Evolutionary conservation across 2,329 filamentous ascomycete species (phyloP), one percentile per base, ranked within the genome.

Genomic region (Cercospora zeina): DNA sequence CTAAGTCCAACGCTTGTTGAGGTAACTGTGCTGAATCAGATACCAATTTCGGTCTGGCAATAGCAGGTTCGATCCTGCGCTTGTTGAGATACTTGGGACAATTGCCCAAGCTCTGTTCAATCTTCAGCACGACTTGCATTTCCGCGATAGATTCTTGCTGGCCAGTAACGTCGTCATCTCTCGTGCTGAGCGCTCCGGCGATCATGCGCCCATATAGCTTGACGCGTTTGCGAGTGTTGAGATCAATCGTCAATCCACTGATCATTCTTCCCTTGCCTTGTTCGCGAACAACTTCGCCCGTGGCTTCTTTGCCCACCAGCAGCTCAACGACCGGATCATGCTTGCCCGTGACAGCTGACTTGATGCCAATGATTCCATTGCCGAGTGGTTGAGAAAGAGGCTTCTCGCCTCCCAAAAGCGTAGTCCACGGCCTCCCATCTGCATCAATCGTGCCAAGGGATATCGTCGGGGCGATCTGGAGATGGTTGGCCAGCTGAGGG

Each of bases 81-180:
- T 85, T 85, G 74, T 93, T 95, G 34, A 96, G 73, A 69, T 96
- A 96, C 75, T 96, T 96, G 1, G 91, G 91, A 69, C 91, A 96
- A 69, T 95, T 96, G 0, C 90, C 85, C 8, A 96, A 71, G 67
- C 86, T 89, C 74, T 90, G 87, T 33, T 88, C 83, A 60, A 96
- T 85, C 42, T 83, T 82, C 49, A 91, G 79, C 13, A 88, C 86
- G 36, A 93, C 77, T 67, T 87, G 84, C 1, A 83, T 74, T 61
- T 81, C 75, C 0, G 62, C 62, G 3, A 72, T 70, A 58, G 74
- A 72, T 31, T 66, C 68, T 24, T 62, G 56, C 34, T 67, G 62
- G 49, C 70, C 63, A 42, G 69, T 65, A 16, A 74, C 65, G 37
- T 75, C 69, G 11, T 74, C 68, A 5, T 75, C 68, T 4, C 78